A percentile compares a stretch with the other conserved stretches of the same genome.
These are phyloP conservation scores for Hymenoscyphus fraxineus DNA, from an alignment of 2,329 filamentous ascomycete genomes.

Conservation along the genomic window DNA sequence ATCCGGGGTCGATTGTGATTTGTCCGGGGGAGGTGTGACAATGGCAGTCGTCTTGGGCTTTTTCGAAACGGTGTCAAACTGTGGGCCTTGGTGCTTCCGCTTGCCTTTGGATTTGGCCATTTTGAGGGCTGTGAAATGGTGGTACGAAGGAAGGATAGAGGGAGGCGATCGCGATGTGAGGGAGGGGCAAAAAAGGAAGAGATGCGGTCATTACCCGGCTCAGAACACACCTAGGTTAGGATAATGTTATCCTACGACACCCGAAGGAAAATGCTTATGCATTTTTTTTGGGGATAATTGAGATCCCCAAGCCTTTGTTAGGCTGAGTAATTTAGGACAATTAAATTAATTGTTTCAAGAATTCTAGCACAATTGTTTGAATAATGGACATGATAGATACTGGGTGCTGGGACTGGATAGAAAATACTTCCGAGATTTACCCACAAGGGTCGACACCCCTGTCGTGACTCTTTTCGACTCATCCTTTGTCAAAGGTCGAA, in stretches of 20 bases:
- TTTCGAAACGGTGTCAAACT: slow-evolving; percentile 39
- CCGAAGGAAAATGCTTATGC: no score
- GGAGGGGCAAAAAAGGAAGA: neutral
- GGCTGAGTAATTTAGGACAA: no score
- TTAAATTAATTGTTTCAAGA: no score
- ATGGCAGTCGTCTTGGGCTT: slow-evolving; percentile 35
- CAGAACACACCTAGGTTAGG: no score
- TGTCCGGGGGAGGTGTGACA: slow-evolving; percentile 37
- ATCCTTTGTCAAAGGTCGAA: neutral
- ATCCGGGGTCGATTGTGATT: slow-evolving; percentile 33
- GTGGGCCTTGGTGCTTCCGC: slow-evolving; percentile 44
- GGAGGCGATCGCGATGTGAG: neutral
- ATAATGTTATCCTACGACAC: no score
- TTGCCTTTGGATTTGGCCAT: slow-evolving; percentile 46
- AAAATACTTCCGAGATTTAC: neutral
- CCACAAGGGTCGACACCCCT: neutral
- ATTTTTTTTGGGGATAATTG: no score
- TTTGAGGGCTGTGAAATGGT: slow-evolving; percentile 9
- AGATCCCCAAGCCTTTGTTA: no score
- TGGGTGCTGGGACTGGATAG: neutral
- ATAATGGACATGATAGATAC: no score
- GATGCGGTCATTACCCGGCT: no score
- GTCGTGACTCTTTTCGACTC: neutral
- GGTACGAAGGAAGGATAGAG: neutral
- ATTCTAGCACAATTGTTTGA: no score